These are phyloP conservation scores for Rhodotorula sp. DNA, from an alignment of 1,284 basidiomycete genomes.

Conservation along the genomic window DNA sequence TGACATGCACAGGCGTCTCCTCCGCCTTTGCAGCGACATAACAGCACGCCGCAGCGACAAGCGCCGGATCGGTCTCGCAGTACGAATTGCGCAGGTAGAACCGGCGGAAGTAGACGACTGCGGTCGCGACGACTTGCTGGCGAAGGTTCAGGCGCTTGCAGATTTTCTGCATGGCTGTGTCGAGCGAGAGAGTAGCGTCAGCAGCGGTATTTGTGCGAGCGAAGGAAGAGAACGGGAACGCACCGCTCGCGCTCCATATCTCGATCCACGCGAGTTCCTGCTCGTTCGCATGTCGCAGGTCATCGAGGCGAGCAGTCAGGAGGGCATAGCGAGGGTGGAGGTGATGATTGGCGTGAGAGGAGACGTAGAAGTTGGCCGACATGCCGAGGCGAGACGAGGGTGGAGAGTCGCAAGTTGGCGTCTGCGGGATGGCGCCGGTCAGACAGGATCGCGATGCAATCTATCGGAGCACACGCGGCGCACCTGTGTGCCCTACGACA, in stretches of 20 bases:
- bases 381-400: slow-evolving; percentile 36
- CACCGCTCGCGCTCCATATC: slow-evolving; percentile 81
- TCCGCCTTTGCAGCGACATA: slow-evolving; percentile 97
- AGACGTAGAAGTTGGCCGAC: slow-evolving; percentile 55
- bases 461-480: too few species aligned
- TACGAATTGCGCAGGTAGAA: slow-evolving; percentile 94
- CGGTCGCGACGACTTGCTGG: slow-evolving; percentile 88
- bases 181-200: too few species aligned
- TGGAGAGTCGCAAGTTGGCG: background rate
- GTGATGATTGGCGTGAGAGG: slow-evolving; percentile 69
- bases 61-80: slow-evolving; percentile 88
- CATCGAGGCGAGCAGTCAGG: slow-evolving; percentile 67
- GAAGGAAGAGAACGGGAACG: background rate
- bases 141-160: slow-evolving; percentile 79
- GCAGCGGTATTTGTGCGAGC: background rate
- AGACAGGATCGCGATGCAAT: too few species aligned
- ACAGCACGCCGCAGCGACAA: slow-evolving; percentile 87
- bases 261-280: slow-evolving; percentile 73
- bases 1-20: slow-evolving; percentile 92
- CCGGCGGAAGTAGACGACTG: slow-evolving; percentile 86
- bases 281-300: slow-evolving; percentile 71
- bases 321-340: slow-evolving; percentile 75
- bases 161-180: slow-evolving; percentile 75
- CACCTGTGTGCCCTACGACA: too few species aligned
- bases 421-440: too few species aligned